Evolutionary conservation across 2,329 filamentous ascomycete species (phyloP).

Genomic region (Pestalotiopsis sp.): DNA sequence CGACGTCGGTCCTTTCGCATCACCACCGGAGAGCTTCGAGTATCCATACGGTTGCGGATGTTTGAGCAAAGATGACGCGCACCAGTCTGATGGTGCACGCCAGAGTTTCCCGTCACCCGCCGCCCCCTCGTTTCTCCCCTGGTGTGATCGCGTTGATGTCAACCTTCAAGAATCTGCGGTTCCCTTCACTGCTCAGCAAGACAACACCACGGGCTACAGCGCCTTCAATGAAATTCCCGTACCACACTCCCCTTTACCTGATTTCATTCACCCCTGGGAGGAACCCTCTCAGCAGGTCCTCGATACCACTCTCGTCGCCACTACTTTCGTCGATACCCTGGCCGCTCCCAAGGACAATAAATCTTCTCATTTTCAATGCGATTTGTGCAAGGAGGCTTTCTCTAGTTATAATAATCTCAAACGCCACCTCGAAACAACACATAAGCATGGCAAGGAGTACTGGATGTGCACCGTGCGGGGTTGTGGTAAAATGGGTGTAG

Average conservation of each 20-base stretch:
- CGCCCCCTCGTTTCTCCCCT: background rate
- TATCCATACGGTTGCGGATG: background rate
- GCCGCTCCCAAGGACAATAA: background rate
- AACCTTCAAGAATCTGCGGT: background rate
- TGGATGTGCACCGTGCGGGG: background rate
- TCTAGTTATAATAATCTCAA: background rate
- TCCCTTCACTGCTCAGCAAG: slow-evolving; percentile 3
- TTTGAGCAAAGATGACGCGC: background rate
- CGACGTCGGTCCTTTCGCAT: slow-evolving; percentile 1
- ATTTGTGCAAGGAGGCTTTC: background rate
- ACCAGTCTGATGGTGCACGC: background rate
- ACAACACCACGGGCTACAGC: background rate
- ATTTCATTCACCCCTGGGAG: slow-evolving; percentile 4
- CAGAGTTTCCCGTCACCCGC: background rate
- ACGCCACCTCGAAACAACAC: slow-evolving; percentile 3
- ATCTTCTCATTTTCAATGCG: background rate
- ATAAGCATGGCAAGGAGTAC: slow-evolving; percentile 3
- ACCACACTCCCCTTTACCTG: slow-evolving; percentile 2
- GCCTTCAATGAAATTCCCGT: background rate
- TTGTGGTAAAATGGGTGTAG: too few species aligned
- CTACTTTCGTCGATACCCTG: background rate
- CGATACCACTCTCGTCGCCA: background rate
- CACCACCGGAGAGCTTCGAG: background rate
- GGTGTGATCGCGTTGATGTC: background rate
- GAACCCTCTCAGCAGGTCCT: background rate